Evolutionary conservation across 495 filamentous ascomycete genomes (phyloP), one percentile per base, ranked within the genome.

Genomic region (Penicillium pancosmium): DNA sequence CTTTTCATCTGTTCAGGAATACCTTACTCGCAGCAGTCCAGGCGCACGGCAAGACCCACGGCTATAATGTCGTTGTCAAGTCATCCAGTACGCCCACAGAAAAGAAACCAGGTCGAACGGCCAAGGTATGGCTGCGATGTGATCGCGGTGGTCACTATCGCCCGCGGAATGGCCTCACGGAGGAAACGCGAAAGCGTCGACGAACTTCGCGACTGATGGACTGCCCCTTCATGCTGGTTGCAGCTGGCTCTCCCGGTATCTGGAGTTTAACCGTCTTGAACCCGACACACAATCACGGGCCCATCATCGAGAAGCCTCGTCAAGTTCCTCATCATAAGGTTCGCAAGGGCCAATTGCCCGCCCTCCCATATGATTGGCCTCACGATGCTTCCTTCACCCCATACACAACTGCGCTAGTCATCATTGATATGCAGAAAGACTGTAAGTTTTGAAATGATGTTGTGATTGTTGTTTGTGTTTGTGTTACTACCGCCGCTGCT

Each of bases 401-500:
- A 7, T 73, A 73, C 38, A 87, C 82, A 10, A 89, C 86, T 13
- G 87, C 86, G 5, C 73, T 90, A 50, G 80, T 90, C 2, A 80
- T 90, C 34, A 86, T 90, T 61, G 86, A 90, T 71, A 89, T 90
- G 86, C 86, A 90, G 64, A 85, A 85, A 55, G 87, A 90, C 66
- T 88, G 84, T 86, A 64, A 60, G 79, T 73, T 52, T 23, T 61
- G 10, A 31, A 31, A 4, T 31, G 27, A 31, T 31, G 6, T 31
- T 31, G 27, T n/a, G n/a, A n/a, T 31, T 31, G 27, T 9, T 31
- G 5, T 9, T 31, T 31, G 3, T 8, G 27, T 31, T 31, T 31
- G 27, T 8, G 27, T 31, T 31, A 31, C 27, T 31, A 31, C 27
- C 27, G 5, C 8, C 1, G 27, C 27, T 31, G 27, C n/a, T 44